Percentiles rank a stretch among this genome's conserved stretches.
phyloP scores from a whole-genome alignment of 2,329 filamentous ascomycete species.

The Fusarium coffeatum region DNA sequence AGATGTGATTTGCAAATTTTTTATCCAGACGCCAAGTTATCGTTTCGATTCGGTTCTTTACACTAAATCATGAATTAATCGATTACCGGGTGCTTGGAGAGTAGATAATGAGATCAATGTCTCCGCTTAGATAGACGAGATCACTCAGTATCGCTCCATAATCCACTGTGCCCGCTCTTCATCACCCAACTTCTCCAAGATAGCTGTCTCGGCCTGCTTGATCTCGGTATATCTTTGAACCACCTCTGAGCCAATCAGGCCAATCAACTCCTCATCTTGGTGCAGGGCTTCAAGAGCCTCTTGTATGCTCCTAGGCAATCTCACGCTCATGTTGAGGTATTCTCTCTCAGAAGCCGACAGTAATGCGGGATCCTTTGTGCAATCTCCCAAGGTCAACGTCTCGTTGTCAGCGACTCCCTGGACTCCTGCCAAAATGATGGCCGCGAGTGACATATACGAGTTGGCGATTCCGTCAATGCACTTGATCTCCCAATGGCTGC shows the following conservation, averaged over 20 bases:
- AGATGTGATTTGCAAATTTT: not conserved
- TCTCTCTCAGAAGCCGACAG: conserved; percentile 61
- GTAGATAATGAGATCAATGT: not conserved
- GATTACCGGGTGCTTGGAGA: not conserved
- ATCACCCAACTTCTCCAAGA: conserved; percentile 57
- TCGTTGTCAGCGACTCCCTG: conserved; percentile 46
- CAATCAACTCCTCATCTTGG: conserved; percentile 59
- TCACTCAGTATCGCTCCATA: conserved; percentile 68
- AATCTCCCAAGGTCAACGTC: conserved; percentile 64
- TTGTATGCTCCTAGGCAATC: conserved; percentile 65
- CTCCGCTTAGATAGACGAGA: conserved; percentile 1
- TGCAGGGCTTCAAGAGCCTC: conserved; percentile 66
- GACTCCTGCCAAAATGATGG: conserved; percentile 50
- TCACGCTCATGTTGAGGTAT: conserved; percentile 63
- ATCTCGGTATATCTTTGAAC: conserved; percentile 67
- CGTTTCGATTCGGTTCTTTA: not conserved
- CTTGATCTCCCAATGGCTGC: conserved; percentile 81
- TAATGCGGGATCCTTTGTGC: conserved; percentile 63
- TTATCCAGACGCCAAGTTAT: not conserved
- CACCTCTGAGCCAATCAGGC: conserved; percentile 61
- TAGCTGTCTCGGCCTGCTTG: conserved; percentile 68
- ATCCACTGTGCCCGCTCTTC: conserved; percentile 67
- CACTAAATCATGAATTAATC: not conserved
- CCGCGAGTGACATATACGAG: conserved; percentile 70
- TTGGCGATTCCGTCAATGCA: conserved; percentile 84